Evolutionary conservation across 2,329 filamentous ascomycete species (phyloP), one percentile per base, ranked within the genome.

Genomic region (Calonectria hongkongensis): DNA sequence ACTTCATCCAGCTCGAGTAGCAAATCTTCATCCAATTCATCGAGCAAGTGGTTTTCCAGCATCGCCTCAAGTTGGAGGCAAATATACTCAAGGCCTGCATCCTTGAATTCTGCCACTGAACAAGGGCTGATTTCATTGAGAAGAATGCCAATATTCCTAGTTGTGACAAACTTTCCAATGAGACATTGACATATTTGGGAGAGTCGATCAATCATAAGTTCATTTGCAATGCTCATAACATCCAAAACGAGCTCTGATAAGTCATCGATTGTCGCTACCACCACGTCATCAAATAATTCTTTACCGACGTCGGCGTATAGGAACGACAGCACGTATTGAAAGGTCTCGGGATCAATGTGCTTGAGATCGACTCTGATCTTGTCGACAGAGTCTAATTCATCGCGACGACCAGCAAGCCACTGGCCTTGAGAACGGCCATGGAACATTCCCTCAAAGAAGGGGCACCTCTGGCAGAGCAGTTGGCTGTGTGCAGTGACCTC

Each of bases 371-470:
- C 92, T 45, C 88, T 89, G 69, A 98, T 87, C 80, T 74, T 88
- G 77, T 80, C 80, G 72, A 84, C 75, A 2, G 79, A 65, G 6
- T 79, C 78, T 56, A 81, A 78, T 7, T 79, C 81, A 65, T 89
- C 85, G n/a, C 91, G 91, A 66, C 95, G 91, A 39, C 90, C 89
- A 62, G 92, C 89, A 25, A 99, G 88, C 97, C 97, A 99, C 77
- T 91, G 90, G 0, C 97, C 97, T 48, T 90, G 89, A 9, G 97
- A 95, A 51, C 95, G 92, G n/a, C 97, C 97, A 78, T 94, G 89
- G 83, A 98, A 98, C 51, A 99, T 88, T 1, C 94, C 94, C 74
- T 96, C 88, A 76, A 99, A 99, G 88, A 98, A 99, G 0, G 95
- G 95, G 78, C 96, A 98, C 76, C 97, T 89, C 79, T 93, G 92